Percentiles rank a stretch among this genome's conserved stretches.
Evolutionary conservation across 306 rosid species (phyloP).

Genomic region (Nissolia schottii): DNA sequence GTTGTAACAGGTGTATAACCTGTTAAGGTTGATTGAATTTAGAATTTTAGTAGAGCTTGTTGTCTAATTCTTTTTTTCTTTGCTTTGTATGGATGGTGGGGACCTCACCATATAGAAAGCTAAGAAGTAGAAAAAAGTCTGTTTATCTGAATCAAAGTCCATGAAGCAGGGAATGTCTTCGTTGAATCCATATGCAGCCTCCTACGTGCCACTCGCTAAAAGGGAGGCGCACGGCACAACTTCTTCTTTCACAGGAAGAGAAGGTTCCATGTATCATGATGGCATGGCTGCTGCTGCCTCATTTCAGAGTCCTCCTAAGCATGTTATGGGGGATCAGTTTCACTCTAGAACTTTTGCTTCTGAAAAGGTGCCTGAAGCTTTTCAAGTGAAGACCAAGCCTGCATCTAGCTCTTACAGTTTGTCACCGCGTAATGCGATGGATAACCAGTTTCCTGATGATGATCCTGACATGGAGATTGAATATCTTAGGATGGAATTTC

Average conservation of each 20-base stretch:
- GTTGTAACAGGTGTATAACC: too few relatives aligned
- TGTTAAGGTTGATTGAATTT: neutral
- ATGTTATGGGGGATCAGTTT: neutral
- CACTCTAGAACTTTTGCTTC: slow-evolving; percentile 4
- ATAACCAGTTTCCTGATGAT: slow-evolving; percentile 30
- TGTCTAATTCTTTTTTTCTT: neutral
- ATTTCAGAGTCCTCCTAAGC: slow-evolving; percentile 21
- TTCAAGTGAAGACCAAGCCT: slow-evolving; percentile 30
- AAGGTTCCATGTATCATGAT: too few relatives aligned
- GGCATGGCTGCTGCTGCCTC: too few relatives aligned
- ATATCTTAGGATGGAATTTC: slow-evolving; percentile 49
- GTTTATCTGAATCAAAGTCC: slow-evolving; percentile 14
- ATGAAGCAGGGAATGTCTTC: slow-evolving; percentile 51
- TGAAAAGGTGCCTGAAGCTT: slow-evolving; percentile 8
- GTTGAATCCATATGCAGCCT: slow-evolving; percentile 65
- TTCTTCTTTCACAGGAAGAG: slow-evolving; percentile 10
- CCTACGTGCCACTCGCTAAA: slow-evolving; percentile 57
- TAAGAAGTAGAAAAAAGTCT: neutral
- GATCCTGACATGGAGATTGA: slow-evolving; percentile 51
- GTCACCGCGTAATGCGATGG: slow-evolving; percentile 26
- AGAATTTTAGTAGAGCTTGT: neutral
- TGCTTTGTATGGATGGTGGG: neutral
- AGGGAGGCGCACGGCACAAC: slow-evolving; percentile 37
- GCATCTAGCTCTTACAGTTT: slow-evolving; percentile 30
- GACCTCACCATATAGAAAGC: too few relatives aligned